Percentiles rank a stretch among this genome's conserved stretches.
Conservation (phyloP, 805 yeast genomes). For the Teunomyces funiuensis region DNA sequence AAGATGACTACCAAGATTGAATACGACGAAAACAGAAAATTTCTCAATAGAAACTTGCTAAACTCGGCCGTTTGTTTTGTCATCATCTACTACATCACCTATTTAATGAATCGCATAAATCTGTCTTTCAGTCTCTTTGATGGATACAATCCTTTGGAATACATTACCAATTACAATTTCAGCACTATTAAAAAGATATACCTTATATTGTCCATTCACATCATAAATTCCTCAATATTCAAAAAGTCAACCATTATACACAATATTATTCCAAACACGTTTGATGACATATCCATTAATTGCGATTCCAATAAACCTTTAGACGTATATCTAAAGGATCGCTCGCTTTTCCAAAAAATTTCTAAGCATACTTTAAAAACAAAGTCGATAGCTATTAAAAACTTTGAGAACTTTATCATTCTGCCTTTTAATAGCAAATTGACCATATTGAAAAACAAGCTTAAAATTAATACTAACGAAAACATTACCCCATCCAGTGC, state of each 20-base stretch:
- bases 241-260: constrained; percentile 9
- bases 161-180: constrained; percentile 13
- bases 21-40: constrained; percentile 10
- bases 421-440: constrained; percentile 12
- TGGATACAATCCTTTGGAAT: constrained; percentile 9
- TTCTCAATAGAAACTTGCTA: constrained; percentile 9
- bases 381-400: constrained; percentile 13
- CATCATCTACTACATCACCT: constrained; percentile 15
- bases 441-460: constrained; percentile 9
- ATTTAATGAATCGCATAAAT: constrained; percentile 14
- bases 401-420: constrained; percentile 15
- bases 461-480: constrained; percentile 8
- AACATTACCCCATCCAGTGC: background rate
- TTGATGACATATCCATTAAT: constrained; percentile 13
- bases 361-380: constrained; percentile 1
- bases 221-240: constrained; percentile 13
- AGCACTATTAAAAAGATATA: constrained; percentile 9
- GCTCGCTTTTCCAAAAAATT: background rate
- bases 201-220: constrained; percentile 13
- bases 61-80: constrained; percentile 14
- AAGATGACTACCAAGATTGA: constrained; percentile 10
- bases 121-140: constrained; percentile 10
- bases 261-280: constrained; percentile 8
- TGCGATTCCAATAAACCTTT: constrained; percentile 13
- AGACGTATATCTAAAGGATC: constrained; percentile 11